Base-by-base conservation (phyloP, 177 flowering plant species). In the Vitis hybrid region DNA sequence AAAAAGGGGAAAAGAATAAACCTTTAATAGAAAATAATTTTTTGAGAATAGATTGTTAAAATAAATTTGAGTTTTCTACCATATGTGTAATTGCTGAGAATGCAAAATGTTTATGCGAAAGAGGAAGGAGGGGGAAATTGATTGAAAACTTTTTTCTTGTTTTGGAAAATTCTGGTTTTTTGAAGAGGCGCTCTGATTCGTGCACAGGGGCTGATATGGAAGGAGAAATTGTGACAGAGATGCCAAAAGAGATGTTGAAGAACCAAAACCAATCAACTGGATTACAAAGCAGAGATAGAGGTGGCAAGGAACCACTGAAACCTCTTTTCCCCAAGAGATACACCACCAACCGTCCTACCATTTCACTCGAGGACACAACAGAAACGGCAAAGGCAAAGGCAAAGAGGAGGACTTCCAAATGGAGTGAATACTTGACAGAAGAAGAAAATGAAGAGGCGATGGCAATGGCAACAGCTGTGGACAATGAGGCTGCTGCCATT, bases 211-310 rank as follows among this genome's bases (percentile, higher is more conserved):
- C 51, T 59, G 82, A 26, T 39, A 50, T 59, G 10, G 91, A 82
- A 31, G 76, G 80, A 9, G 64, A 74, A 68, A 50, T 86, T 68
- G 86, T 84, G 70, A 90, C 93, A 3, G 95, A 90, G 75, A 59
- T 86, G 70, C 88, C 94, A 0, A 71, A 59, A 10, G 87, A 83
- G 67, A 15, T 78, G 80, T 81, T 80, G 69, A 85, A 85, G 86
- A 88, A 59, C 82, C 80, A 4, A 88, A 74, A 73, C 54, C 79
- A 82, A 83, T 56, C 67, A 7, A 22, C 68, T 69, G 72, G 48
- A 29, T 50, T 67, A 16, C 74, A 29, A 7, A 14, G n/a, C 14
- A 50, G 50, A 7, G 48, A 61, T 3, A 26, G 29, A 26, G 29
- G 29, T 2, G 29, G 29, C 29, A 26, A 26, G 29, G 29, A 26